Percentiles rank a stretch among this genome's conserved stretches.
Conservation (phyloP, 2,329 filamentous ascomycete species). For the Zasmidium angulare region DNA sequence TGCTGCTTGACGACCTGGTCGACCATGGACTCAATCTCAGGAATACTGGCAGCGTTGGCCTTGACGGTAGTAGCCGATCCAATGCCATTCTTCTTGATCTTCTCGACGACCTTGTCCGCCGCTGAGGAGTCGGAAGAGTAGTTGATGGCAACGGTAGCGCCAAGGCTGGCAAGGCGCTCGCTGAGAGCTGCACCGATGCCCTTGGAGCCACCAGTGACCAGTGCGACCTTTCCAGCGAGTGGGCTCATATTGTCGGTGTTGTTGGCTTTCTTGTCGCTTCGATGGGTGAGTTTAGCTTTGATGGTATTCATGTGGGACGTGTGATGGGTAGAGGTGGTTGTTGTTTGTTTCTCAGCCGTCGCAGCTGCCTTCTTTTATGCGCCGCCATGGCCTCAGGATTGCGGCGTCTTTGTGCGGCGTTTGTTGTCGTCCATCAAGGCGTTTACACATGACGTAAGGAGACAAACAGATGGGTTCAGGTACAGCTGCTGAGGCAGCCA, state of each 20-base stretch:
- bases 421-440: neutral
- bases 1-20: slow-evolving; percentile 50
- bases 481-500: no score
- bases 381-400: neutral
- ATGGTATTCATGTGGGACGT: neutral
- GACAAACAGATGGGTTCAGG: no score
- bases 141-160: slow-evolving; percentile 50
- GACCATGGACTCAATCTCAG: slow-evolving; percentile 59
- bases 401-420: neutral
- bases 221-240: slow-evolving; percentile 17
- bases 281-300: neutral
- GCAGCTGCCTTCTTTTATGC: neutral
- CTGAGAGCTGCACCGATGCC: slow-evolving; percentile 14
- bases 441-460: no score
- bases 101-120: slow-evolving; percentile 54
- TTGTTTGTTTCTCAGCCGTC: neutral
- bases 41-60: slow-evolving; percentile 64
- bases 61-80: slow-evolving; percentile 59
- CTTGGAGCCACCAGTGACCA: slow-evolving; percentile 16
- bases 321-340: neutral
- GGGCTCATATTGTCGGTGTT: slow-evolving; percentile 1
- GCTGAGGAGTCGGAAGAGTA: slow-evolving; percentile 58
- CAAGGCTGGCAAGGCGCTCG: slow-evolving; percentile 36
- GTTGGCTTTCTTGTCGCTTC: neutral
- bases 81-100: slow-evolving; percentile 35